Base-by-base conservation (phyloP, 441 rosid species). In the Corymbia citriodora region DNA sequence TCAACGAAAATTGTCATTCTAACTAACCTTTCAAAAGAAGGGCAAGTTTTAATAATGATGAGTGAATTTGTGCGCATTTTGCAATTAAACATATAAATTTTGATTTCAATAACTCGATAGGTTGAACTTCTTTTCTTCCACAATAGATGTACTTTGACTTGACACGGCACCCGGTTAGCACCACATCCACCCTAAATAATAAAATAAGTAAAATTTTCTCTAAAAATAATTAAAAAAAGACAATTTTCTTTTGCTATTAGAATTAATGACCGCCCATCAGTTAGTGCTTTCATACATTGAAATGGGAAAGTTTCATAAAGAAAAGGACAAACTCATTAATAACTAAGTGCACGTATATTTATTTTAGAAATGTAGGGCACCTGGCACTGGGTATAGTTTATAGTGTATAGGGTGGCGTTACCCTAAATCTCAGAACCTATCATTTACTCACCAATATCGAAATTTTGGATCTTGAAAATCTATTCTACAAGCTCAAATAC, bases 401-500 rank as follows among this genome's bases (percentile, higher is more conserved):
- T 29, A 0, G 18, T n/a, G 36, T 65, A 65, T 10, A 8, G 0
- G 36, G 5, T n/a, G 5, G 17, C 3, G 15, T n/a, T 7, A 65
- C 10, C 19, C 19, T 19, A 2, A 15, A 65, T 29, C 16, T 65
- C 16, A 36, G 0, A 65, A 65, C 10, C 72, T 65, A n/a, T 65
- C 40, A 0, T 65, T 15, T 65, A 8, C 21, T 65, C 33, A 65
- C 6, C 0, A 19, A 65, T 65, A n/a, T 65, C 36, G 17, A n/a
- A 65, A 65, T n/a, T 65, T 65, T 65, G 74, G 10, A 65, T n/a
- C 19, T 65, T 1, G 40, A 65, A 54, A 54, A 40, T 16, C 6
- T 65, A n/a, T 14, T 36, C 1, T n/a, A n/a, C 3, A 0, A 0
- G 8, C 10, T 7, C 40, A n/a, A 7, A n/a, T 65, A 4, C 19